A percentile compares a stretch with the other conserved stretches of the same genome.
These are phyloP conservation scores for Penicillium malachiteum DNA, from an alignment of 495 filamentous ascomycete genomes.

Conservation along the genomic window DNA sequence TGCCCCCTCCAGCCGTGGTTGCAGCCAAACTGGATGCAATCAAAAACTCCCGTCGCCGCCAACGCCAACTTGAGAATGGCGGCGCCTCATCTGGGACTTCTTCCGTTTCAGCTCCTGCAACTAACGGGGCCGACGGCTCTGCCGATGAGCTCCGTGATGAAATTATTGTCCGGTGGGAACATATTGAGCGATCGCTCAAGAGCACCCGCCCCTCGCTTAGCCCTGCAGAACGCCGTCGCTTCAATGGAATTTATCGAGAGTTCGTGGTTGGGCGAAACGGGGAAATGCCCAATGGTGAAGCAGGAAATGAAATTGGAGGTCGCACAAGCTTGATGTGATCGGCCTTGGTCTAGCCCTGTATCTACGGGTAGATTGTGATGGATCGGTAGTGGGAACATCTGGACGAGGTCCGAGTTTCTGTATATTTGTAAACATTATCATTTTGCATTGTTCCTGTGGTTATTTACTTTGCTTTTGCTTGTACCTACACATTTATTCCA, in stretches of 20 bases:
- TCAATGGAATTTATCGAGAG: conserved; percentile 83
- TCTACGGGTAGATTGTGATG: conserved; percentile 11
- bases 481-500: too few relatives aligned
- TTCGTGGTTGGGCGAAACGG: conserved; percentile 90
- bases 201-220: conserved; percentile 85
- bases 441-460: neutral
- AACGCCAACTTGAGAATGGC: conserved; percentile 52
- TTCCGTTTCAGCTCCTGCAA: conserved; percentile 16
- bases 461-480: neutral
- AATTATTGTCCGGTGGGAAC: conserved; percentile 83
- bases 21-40: conserved; percentile 72
- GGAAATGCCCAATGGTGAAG: conserved; percentile 91
- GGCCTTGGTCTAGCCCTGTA: conserved; percentile 16
- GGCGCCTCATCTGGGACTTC: conserved; percentile 18
- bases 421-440: conserved; percentile 4
- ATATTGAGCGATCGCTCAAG: conserved; percentile 72
- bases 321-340: conserved; percentile 87
- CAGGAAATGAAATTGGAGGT: conserved; percentile 85
- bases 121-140: conserved; percentile 27
- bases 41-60: conserved; percentile 63
- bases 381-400: too few relatives aligned
- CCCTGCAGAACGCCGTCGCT: conserved; percentile 64
- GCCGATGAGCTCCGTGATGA: conserved; percentile 54
- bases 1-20: conserved; percentile 67
- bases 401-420: neutral